Evolutionary conservation across 1,139 yeast species (phyloP), one percentile per base, ranked within the genome.

Genomic region (Magnusiomyces tetraspermus): DNA sequence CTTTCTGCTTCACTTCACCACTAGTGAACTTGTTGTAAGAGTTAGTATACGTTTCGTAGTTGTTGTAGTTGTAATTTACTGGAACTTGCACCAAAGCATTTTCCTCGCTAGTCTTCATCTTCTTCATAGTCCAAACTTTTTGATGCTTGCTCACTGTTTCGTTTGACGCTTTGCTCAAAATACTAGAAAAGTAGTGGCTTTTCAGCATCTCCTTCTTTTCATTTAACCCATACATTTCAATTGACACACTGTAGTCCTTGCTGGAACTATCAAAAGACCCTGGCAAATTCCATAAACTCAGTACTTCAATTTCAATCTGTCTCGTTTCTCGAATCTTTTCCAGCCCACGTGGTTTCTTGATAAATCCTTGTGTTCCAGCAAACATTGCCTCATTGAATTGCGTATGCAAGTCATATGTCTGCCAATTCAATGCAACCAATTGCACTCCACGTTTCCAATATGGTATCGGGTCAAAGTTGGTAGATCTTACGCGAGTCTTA

Each of bases 341-440:
- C 33, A 11, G 11, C 6, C 11, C 11, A 6, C 31, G 58, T 0
- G 97, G 96, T 62, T 92, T 92, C 53, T 86, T 69, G 3, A 85
- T 80, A 64, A 86, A 94, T 0, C 98, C 98, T 76, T 71, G 22
- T 38, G 47, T 0, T 78, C 77, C 2, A 76, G 71, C 47, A 67
- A 92, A 92, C 74, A 90, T 72, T 0, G 97, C 87, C 60, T 85
- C 86, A 65, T 89, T 90, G n/a, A 92, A 64, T 63, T 88, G 96
- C 30, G 23, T 24, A 21, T n/a, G 13, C 2, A 36, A 13, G 45
- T 52, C 56, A 65, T 80, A 84, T 0, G 95, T 85, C 67, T 92
- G 98, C 97, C 97, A 94, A 64, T 92, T 92, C 1, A 96, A 82
- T 0, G 98, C 97, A 2, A 87, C 97, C 89, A 94, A 79, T 64